Evolutionary conservation across 1,284 basidiomycete species (phyloP).

Genomic region (Coniophora puteana): DNA sequence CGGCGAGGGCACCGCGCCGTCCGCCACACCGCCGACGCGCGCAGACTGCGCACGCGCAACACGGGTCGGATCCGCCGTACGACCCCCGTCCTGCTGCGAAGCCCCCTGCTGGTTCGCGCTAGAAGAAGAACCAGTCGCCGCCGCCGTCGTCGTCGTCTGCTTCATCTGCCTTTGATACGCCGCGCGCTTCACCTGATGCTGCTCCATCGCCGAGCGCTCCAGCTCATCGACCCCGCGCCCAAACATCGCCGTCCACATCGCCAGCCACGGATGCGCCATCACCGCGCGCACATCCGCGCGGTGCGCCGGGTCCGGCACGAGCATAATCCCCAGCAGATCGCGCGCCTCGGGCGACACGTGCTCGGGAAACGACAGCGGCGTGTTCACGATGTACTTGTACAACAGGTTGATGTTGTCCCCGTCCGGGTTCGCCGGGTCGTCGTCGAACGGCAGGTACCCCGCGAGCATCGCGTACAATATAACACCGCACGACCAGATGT

Average conservation of each 20-base stretch:
- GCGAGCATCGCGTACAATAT: constrained; percentile 99
- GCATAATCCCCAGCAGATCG: constrained; percentile 77
- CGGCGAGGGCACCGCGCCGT: no score
- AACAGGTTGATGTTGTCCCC: constrained; percentile 99
- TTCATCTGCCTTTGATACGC: constrained; percentile 78
- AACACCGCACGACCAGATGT: constrained; percentile 99
- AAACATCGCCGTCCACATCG: constrained; percentile 63
- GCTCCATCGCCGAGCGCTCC: constrained; percentile 78
- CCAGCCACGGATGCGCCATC: constrained; percentile 86
- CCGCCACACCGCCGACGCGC: constrained; percentile 37
- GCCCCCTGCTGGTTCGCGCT: no score
- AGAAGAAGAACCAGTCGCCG: no score
- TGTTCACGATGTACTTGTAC: constrained; percentile 99
- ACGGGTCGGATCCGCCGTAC: constrained; percentile 30
- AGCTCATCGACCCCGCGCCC: constrained; percentile 72
- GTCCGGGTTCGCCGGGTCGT: constrained; percentile 97
- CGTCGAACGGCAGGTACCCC: constrained; percentile 99
- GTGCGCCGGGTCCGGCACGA: constrained; percentile 76
- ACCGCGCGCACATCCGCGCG: constrained; percentile 74
- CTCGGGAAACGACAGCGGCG: constrained; percentile 91
- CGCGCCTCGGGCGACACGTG: constrained; percentile 83
- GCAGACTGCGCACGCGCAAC: constrained; percentile 43
- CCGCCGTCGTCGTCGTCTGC: constrained; percentile 35
- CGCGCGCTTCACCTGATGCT: constrained; percentile 79
- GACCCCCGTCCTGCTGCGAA: no score